These are phyloP conservation scores for Wickerhamiella azyma DNA, from an alignment of 805 yeast species.

Conservation along the genomic window DNA sequence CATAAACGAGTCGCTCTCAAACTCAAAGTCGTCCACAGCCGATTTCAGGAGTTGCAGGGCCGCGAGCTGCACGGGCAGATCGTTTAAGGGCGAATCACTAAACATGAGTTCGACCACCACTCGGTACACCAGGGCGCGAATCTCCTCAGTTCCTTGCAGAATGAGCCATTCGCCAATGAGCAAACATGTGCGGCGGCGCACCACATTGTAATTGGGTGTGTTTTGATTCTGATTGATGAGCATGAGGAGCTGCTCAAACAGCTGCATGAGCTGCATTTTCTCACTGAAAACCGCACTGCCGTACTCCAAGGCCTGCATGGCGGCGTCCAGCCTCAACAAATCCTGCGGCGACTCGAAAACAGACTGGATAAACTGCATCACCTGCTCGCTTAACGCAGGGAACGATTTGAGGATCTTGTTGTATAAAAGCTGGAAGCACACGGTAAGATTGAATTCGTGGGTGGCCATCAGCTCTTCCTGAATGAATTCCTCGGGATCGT, in stretches of 20 bases:
- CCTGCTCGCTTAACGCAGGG: constrained; percentile 39
- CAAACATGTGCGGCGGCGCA: constrained; percentile 64
- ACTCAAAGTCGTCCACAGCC: constrained; percentile 77
- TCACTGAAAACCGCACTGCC: constrained; percentile 54
- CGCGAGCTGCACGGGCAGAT: constrained; percentile 68
- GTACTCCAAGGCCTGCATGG: constrained; percentile 69
- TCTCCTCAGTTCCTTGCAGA: constrained; percentile 45
- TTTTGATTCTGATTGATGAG: constrained; percentile 53
- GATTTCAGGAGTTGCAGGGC: constrained; percentile 56
- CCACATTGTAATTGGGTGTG: constrained; percentile 33
- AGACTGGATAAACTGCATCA: constrained; percentile 43
- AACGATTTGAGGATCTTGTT: constrained; percentile 57
- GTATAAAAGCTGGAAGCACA: constrained; percentile 77
- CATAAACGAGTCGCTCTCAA: constrained; percentile 50
- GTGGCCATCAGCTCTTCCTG: constrained; percentile 48
- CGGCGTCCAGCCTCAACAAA: constrained; percentile 61
- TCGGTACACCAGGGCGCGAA: constrained; percentile 44
- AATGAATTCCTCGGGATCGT: constrained; percentile 89
- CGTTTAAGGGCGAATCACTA: constrained; percentile 38
- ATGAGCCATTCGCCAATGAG: constrained; percentile 73
- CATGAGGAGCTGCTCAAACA: constrained; percentile 31
- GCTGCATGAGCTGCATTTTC: constrained; percentile 51
- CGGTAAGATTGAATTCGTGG: constrained; percentile 73
- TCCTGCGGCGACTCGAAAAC: constrained; percentile 31
- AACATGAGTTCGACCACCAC: constrained; percentile 40